Base-by-base conservation (phyloP, 768 basidiomycete genomes). In the Leucogyrophana mollusca region DNA sequence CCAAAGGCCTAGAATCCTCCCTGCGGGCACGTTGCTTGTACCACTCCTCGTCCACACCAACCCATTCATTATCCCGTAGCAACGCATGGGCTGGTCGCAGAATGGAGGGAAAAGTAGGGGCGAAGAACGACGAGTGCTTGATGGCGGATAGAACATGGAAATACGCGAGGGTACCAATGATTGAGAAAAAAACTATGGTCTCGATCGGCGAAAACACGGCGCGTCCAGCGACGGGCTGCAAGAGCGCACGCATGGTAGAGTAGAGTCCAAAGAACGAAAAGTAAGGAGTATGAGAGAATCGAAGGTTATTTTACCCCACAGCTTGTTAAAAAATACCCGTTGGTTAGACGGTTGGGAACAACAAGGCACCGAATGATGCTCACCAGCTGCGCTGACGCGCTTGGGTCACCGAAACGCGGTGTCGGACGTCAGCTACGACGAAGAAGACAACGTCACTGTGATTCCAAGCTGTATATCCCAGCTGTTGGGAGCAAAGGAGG, bases 131-230 rank as follows among this genome's bases (percentile, higher is more conserved):
- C 0, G 88, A 91, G 58, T 93, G 84, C 58, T 94, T 94, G 60
- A 98, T 88, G 43, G 89, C 88, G 46, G 81, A 81, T 50, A 99
- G 79, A 55, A 96, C 77, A 59, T 95, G 93, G 65, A 98, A 96
- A 67, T 98, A 98, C 38, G 91, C 88, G 42, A 98, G 79, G 1
- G 96, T 98, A 17, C 89, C 87, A 49, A 94, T 65, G 58, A 94
- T 82, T 65, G 85, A 90, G 73, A 91, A 87, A 64, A 83, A 81
- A 46, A 96, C 93, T 53, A 96, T 92, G 7, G 88, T 87, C 60
- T 97, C 94, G 52, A 91, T 89, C 40, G 89, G 89, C 4, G 74
- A 83, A 63, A 82, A 82, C 13, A 85, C 85, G 1, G 87, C 83
- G 52, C 85, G 83, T 11, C 76, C 76, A 4, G 86, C 86, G 53